A percentile compares a stretch with the other conserved stretches of the same genome.
Evolutionary conservation across 371 early-diverging fungal species (phyloP).

Genomic region (Neoconidiobolus thromboides): DNA sequence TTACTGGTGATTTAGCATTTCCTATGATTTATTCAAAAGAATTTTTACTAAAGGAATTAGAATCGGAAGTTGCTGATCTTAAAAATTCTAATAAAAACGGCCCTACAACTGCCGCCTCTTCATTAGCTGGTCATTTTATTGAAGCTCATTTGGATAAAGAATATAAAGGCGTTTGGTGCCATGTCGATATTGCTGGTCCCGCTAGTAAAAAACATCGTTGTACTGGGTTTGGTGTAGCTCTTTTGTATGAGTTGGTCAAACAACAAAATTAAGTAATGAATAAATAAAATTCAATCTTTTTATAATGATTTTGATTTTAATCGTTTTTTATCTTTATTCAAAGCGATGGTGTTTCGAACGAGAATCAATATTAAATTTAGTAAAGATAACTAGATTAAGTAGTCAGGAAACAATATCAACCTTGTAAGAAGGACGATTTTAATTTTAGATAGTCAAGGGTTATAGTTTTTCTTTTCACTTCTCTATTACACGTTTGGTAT

Average conservation of each 20-base stretch:
- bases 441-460: no score
- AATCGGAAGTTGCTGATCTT: slow-evolving; percentile 2
- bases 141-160: neutral
- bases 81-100: slow-evolving; percentile 3
- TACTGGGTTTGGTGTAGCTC: slow-evolving; percentile 2
- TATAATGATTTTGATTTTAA: no score
- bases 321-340: no score
- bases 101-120: slow-evolving; percentile 3
- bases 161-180: neutral
- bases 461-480: no score
- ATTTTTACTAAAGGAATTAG: slow-evolving; percentile 1
- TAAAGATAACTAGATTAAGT: no score
- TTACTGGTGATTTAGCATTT: neutral
- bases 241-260: neutral
- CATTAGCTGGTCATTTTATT: slow-evolving; percentile 1
- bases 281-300: no score
- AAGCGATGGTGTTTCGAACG: no score
- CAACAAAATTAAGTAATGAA: neutral
- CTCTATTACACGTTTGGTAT: no score
- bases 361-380: no score
- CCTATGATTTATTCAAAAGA: neutral
- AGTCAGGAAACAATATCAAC: no score
- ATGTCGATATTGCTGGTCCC: slow-evolving; percentile 3
- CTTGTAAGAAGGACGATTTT: no score
- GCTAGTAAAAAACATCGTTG: neutral